Base-by-base conservation (phyloP, 2,329 filamentous ascomycete species). In the Furcasterigmium sp. region DNA sequence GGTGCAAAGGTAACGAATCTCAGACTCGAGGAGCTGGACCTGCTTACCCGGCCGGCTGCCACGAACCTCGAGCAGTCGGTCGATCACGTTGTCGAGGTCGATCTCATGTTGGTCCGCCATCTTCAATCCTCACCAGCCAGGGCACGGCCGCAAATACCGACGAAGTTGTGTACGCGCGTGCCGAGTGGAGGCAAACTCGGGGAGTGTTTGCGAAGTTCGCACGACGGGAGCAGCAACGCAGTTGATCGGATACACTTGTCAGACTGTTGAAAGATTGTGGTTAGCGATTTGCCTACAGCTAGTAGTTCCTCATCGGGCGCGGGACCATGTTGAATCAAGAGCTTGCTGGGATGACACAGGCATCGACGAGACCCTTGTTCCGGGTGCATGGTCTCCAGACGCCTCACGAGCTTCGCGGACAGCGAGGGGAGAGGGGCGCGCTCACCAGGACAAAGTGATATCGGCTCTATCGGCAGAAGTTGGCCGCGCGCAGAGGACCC, bases 31-130 rank as follows among this genome's bases (percentile, higher is more conserved):
- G 55, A 98, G 81, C 74, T 97, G 91, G 44, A 98, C 93, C 73
- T 97, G 93, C 77, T 98, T 98, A 60, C 93, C 93, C 46, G 93
- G 93, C 63, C 93, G 85, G 78, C 91, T 96, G 65, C 91, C 93
- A 72, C 93, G 86, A 64, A 97, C 93, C 74, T 98, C 93, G 63
- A 97, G 79, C 62, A 98, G 82, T 70, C 93, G 84, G 71, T 97
- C 91, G 77, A 98, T 97, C 83, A 97, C 95, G 62, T 91, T 96
- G 72, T 98, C 93, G 74, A 98, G 80, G 75, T 97, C 91, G 73
- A 97, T 88, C 72, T 97, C 91, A 72, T 89, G 73, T 66, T 80
- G 76, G 66, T 80, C 76, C 63, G 76, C 75, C 82, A 73, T 84
- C 62, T 59, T 72, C 52, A 53, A 54, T 60, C 60, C 60, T 66